A percentile compares a stretch with the other conserved stretches of the same genome.
phyloP scores from a whole-genome alignment of 164 flowering plant species.

The Annona squamosa region DNA sequence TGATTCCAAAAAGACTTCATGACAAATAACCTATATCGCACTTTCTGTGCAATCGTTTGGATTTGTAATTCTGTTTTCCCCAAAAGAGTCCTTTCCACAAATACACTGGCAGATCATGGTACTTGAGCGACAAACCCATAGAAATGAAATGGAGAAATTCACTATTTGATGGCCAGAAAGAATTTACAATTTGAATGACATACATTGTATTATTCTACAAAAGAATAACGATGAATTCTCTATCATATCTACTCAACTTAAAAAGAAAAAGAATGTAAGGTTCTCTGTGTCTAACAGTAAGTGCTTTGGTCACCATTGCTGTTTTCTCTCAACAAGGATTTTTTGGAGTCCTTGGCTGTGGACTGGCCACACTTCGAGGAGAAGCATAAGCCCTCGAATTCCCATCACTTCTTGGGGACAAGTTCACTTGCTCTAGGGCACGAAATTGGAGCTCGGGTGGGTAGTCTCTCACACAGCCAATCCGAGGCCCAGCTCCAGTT shows the following conservation, averaged over 20 bases:
- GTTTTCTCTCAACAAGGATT: conserved; percentile 15
- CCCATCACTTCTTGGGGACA: conserved; percentile 59
- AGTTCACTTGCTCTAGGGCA: conserved; percentile 59
- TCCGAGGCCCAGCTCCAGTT: conserved; percentile 81
- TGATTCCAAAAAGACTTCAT: not conserved
- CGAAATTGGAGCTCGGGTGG: conserved; percentile 58
- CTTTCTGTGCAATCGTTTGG: too few relatives aligned
- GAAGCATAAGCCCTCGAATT: conserved; percentile 18
- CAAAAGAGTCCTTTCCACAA: too few relatives aligned
- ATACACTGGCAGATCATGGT: too few relatives aligned
- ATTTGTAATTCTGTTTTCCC: too few relatives aligned
- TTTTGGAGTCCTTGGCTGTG: conserved; percentile 10
- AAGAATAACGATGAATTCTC: not conserved
- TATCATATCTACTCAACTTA: not conserved
- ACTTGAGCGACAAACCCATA: not conserved
- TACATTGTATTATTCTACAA: conserved; percentile 6
- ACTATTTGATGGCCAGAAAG: not conserved
- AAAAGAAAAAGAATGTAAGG: conserved; percentile 6
- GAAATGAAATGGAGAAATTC: not conserved
- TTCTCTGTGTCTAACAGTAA: conserved; percentile 2
- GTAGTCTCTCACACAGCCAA: conserved; percentile 73
- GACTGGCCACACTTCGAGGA: conserved; percentile 17
- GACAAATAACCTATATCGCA: too few relatives aligned
- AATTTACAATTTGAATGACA: not conserved
- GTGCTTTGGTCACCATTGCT: conserved; percentile 1